phyloP scores from a whole-genome alignment of 2,329 filamentous ascomycete species.

The Trichoderma pleuroti region DNA sequence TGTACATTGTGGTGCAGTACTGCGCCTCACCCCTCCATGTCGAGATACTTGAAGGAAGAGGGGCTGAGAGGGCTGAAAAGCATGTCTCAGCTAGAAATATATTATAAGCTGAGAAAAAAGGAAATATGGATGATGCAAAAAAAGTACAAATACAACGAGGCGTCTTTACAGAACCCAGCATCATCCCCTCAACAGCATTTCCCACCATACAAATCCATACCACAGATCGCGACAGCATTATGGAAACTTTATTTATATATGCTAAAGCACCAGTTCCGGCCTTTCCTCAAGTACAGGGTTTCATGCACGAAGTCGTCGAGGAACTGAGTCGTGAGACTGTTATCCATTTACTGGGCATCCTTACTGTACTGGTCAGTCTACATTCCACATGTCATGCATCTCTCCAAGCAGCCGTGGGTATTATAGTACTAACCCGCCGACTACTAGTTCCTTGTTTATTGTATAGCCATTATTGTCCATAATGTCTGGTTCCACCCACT shows the following conservation, averaged over 20 bases:
- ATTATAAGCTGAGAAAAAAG: neutral
- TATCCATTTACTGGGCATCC: neutral
- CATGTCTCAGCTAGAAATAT: neutral
- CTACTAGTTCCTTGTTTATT: neutral
- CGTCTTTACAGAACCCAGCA: neutral
- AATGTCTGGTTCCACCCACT: conserved; percentile 32
- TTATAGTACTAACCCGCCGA: neutral
- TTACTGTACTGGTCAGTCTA: neutral
- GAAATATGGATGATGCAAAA: neutral
- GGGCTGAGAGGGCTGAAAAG: neutral
- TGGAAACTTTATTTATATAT: neutral
- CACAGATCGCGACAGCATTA: neutral
- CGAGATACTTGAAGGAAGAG: neutral
- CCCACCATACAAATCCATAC: neutral
- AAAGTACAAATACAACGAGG: neutral
- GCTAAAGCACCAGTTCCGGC: neutral
- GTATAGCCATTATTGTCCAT: conserved; percentile 21
- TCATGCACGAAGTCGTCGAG: neutral
- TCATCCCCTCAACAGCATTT: neutral
- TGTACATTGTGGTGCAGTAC: neutral
- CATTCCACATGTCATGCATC: too few species aligned
- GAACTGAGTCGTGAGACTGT: neutral
- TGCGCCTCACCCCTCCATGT: neutral
- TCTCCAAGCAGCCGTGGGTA: neutral
- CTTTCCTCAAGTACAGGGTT: neutral